A percentile compares a stretch with the other conserved stretches of the same genome.
phyloP scores from a whole-genome alignment of 208 protist species.

The Vickermania spadyakhi region DNA sequence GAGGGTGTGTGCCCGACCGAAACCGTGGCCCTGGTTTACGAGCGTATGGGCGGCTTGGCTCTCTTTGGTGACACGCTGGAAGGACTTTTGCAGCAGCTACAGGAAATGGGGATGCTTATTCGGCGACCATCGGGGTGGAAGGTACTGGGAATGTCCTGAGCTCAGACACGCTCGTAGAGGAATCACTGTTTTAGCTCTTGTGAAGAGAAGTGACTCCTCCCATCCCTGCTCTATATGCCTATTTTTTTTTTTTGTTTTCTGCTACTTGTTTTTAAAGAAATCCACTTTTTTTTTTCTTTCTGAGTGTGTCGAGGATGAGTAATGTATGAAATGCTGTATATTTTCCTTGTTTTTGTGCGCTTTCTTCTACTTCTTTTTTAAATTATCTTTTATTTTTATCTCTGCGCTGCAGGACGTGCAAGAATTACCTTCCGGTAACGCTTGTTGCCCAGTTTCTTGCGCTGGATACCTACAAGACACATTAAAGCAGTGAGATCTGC shows the following conservation, averaged over 20 bases:
- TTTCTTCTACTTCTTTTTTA: too few species aligned
- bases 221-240: neutral
- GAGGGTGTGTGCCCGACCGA: neutral
- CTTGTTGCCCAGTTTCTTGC: too few species aligned
- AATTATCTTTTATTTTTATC: too few species aligned
- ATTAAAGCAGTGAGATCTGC: too few species aligned
- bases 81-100: conserved; percentile 41
- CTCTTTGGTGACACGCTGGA: conserved; percentile 33
- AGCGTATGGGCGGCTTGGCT: conserved; percentile 25
- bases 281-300: conserved; percentile 1
- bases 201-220: neutral
- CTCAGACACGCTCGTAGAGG: neutral
- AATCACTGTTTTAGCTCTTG: neutral
- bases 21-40: conserved; percentile 18
- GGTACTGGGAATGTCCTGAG: conserved; percentile 6
- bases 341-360: too few species aligned
- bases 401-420: too few species aligned
- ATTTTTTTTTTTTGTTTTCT: neutral
- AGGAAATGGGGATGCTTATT: conserved; percentile 46
- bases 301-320: too few species aligned
- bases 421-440: too few species aligned
- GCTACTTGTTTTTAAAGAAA: neutral
- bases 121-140: conserved; percentile 36
- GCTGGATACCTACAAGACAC: too few species aligned
- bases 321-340: too few species aligned